Evolutionary conservation across 2,329 filamentous ascomycete genomes (phyloP), one percentile per base, ranked within the genome.

Genomic region (Colletotrichum graminicola): DNA sequence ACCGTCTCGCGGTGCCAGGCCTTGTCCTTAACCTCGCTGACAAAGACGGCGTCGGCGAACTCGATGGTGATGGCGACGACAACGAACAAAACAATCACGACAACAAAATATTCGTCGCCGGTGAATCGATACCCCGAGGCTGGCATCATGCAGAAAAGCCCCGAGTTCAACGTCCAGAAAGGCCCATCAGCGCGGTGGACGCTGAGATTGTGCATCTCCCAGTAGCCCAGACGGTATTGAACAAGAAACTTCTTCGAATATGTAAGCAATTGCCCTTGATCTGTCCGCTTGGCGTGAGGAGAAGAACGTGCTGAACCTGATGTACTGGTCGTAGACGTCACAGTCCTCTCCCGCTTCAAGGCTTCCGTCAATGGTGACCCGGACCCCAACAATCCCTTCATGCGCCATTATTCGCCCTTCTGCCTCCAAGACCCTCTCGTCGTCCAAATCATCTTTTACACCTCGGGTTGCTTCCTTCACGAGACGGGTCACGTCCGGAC

Each of bases 341-440:
- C 84, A 63, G 77, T 88, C 10, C 77, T 88, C 14, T 84, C 82
- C 21, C 85, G 84, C 34, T 88, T 87, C 79, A 86, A 85, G 63
- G 82, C 83, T 3, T 86, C 83, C 7, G 77, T 88, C 2, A 85
- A 87, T 67, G 85, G 85, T 4, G 83, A 83, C 32, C 83, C 84
- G 0, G 81, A 84, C 43, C 78, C 82, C 2, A 76, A 80, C 41
- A 85, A 83, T 62, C 80, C 79, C 12, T 86, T 85, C 75, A 84
- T 84, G 79, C 85, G 82, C 74, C 78, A 83, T 55, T 87, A 84
- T 77, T 79, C 86, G 8, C 84, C 85, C 0, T 83, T 80, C 73
- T 85, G 81, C 56, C 78, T 87, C 14, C 83, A 87, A 65, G 84
- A 85, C n/a, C 84, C 84, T 5, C 79, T 88, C 4, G 79, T 88